Evolutionary conservation across 805 yeast genomes (phyloP).

Genomic region (Starmerella kuoi): DNA sequence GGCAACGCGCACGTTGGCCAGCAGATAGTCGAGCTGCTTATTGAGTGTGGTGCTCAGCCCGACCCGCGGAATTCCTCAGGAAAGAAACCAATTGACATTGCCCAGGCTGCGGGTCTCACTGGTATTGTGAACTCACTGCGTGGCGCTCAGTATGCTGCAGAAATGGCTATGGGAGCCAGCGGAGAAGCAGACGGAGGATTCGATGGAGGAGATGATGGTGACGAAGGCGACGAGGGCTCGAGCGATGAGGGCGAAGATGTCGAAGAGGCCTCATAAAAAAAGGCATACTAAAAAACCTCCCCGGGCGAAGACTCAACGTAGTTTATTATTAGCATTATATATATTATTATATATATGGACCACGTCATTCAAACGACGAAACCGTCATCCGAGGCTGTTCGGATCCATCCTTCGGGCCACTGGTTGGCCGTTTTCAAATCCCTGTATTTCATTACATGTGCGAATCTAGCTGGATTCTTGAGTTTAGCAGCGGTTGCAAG

Average conservation of each 20-base stretch:
- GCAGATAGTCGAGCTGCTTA: slow-evolving; percentile 47
- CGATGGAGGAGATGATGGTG: slow-evolving; percentile 8
- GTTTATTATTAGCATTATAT: too few relatives aligned
- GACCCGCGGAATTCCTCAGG: slow-evolving; percentile 42
- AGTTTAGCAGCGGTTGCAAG: slow-evolving; percentile 1
- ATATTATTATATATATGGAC: too few relatives aligned
- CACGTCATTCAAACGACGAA: too few relatives aligned
- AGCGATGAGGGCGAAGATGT: background rate
- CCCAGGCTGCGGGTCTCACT: slow-evolving; percentile 37
- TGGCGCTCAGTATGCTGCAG: slow-evolving; percentile 52
- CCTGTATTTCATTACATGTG: slow-evolving; percentile 1
- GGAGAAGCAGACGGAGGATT: slow-evolving; percentile 12
- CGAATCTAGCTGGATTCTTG: background rate
- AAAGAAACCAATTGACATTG: slow-evolving; percentile 61
- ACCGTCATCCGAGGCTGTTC: slow-evolving; percentile 19
- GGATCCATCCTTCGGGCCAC: slow-evolving; percentile 21
- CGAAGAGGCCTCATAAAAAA: background rate
- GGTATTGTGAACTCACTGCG: slow-evolving; percentile 53
- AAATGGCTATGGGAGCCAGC: slow-evolving; percentile 20
- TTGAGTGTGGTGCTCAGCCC: slow-evolving; percentile 89
- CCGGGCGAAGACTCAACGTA: too few relatives aligned
- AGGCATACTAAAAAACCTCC: background rate
- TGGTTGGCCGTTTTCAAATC: slow-evolving; percentile 8
- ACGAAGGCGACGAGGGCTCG: background rate
- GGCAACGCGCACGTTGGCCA: slow-evolving; percentile 77